Evolutionary conservation across 2,329 filamentous ascomycete species (phyloP).

Genomic region (Colletotrichum sublineola): DNA sequence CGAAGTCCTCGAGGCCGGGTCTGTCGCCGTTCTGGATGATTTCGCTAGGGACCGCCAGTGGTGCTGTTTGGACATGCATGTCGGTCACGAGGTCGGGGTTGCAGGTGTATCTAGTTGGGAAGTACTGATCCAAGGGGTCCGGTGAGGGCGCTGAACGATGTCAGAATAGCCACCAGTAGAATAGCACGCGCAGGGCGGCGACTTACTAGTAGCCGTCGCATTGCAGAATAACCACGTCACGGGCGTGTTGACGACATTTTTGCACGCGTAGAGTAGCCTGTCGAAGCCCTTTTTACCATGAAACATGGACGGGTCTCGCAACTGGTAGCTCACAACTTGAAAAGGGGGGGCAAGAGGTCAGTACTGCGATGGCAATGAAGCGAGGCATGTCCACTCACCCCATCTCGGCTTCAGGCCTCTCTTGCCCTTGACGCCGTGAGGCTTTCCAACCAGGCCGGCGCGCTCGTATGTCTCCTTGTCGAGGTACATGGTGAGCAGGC

Average conservation of each 20-base stretch:
- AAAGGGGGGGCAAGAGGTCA: conserved; percentile 45
- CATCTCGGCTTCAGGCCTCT: conserved; percentile 77
- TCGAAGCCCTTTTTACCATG: conserved; percentile 88
- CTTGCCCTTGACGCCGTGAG: conserved; percentile 70
- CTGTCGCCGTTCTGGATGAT: conserved; percentile 54
- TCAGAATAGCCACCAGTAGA: conserved; percentile 46
- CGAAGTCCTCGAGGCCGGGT: conserved; percentile 72
- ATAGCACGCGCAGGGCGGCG: not conserved
- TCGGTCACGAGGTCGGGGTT: conserved; percentile 49
- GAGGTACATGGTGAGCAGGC: conserved; percentile 80
- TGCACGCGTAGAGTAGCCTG: conserved; percentile 81
- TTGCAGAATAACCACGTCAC: conserved; percentile 85
- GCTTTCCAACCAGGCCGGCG: conserved; percentile 82
- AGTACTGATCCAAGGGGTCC: conserved; percentile 62
- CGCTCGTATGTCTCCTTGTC: conserved; percentile 87
- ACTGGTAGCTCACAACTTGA: conserved; percentile 80
- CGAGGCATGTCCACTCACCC: conserved; percentile 62
- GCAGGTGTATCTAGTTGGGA: conserved; percentile 59
- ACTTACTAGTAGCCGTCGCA: conserved; percentile 60
- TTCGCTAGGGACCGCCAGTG: conserved; percentile 46
- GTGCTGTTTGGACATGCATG: conserved; percentile 50
- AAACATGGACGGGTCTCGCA: conserved; percentile 81
- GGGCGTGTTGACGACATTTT: conserved; percentile 78
- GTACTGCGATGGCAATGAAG: conserved; percentile 10
- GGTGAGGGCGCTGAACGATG: conserved; percentile 57